phyloP scores from a whole-genome alignment of 1,284 basidiomycete species.

The Cryptococcus neoformans region DNA sequence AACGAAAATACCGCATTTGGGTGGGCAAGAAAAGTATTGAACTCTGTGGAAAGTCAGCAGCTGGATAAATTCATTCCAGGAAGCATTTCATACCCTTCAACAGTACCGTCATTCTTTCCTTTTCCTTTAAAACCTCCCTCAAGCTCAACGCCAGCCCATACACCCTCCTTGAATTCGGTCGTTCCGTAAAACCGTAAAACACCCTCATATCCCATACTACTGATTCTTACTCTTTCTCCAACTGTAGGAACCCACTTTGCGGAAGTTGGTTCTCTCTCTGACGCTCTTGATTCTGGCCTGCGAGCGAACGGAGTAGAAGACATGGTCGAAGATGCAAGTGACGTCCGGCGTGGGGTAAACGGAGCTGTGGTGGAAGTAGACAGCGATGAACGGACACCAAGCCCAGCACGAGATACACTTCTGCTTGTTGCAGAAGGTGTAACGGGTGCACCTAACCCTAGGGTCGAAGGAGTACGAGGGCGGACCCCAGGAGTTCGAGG shows the following conservation, averaged over 20 bases:
- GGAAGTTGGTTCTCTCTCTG: slow-evolving; percentile 14
- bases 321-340: slow-evolving; percentile 33
- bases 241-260: slow-evolving; percentile 47
- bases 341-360: slow-evolving; percentile 33
- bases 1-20: slow-evolving; percentile 87
- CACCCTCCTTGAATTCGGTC: slow-evolving; percentile 78
- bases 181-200: slow-evolving; percentile 71
- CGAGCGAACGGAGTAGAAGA: slow-evolving; percentile 32
- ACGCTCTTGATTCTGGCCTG: slow-evolving; percentile 37
- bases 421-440: slow-evolving; percentile 29
- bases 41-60: slow-evolving; percentile 54
- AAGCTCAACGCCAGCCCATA: slow-evolving; percentile 91
- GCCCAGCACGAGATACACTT: slow-evolving; percentile 25
- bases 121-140: slow-evolving; percentile 78
- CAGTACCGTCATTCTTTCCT: slow-evolving; percentile 93
- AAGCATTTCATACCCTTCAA: slow-evolving; percentile 67
- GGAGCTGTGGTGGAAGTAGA: slow-evolving; percentile 23
- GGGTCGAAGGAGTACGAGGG: slow-evolving; percentile 26
- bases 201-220: slow-evolving; percentile 75
- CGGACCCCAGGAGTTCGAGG: slow-evolving; percentile 36
- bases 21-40: slow-evolving; percentile 82
- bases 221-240: slow-evolving; percentile 78
- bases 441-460: slow-evolving; percentile 20
- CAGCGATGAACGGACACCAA: slow-evolving; percentile 27
- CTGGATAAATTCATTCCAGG: not conserved